Conservation (phyloP, 441 rosid genomes). For the Metrosideros polymorpha region DNA sequence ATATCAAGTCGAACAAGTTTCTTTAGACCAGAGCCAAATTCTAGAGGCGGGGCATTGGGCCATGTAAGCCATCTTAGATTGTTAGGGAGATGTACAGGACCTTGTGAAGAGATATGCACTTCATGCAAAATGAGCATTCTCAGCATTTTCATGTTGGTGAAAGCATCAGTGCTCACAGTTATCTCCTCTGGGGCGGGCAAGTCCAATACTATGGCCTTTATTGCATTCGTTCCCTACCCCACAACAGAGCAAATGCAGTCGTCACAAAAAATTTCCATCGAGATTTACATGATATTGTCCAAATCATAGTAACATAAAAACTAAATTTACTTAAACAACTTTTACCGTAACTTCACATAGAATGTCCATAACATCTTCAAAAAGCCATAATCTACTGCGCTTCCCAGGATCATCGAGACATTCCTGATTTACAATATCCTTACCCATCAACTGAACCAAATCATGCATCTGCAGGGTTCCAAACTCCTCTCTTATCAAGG, state of each 20-base stretch:
- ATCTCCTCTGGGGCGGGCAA: background rate
- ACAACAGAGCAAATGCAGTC: background rate
- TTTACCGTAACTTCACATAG: fast-evolving
- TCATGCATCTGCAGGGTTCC: background rate
- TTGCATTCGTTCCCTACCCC: fast-evolving
- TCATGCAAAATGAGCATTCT: background rate
- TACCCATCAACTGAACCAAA: background rate
- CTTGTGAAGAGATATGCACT: background rate
- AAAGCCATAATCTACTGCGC: background rate
- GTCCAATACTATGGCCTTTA: background rate
- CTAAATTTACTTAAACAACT: background rate
- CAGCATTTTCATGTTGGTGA: background rate
- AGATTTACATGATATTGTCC: background rate
- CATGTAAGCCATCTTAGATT: background rate
- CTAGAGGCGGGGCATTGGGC: background rate
- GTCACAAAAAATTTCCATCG: background rate
- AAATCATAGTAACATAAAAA: background rate
- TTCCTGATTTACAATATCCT: background rate
- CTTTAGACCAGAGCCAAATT: background rate
- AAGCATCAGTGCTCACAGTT: background rate
- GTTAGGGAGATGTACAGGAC: background rate
- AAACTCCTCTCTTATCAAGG: background rate
- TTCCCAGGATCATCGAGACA: background rate
- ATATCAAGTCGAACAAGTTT: background rate
- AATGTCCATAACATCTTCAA: background rate